Base-by-base conservation (phyloP, 306 rosid species). In the Lagenaria siceraria region DNA sequence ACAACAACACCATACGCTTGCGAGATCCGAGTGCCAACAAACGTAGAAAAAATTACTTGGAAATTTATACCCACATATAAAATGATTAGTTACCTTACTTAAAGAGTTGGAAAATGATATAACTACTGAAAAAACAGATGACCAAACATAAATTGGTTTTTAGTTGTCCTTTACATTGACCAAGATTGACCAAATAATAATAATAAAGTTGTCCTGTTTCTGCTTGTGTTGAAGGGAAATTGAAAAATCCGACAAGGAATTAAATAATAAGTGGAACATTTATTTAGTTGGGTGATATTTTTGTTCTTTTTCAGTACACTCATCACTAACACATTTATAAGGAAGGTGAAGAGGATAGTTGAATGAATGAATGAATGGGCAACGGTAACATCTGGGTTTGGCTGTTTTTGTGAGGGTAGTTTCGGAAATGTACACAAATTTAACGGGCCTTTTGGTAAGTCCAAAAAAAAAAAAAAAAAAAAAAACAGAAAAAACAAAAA, bases 321-420 rank as follows among this genome's bases (percentile, higher is more conserved):
- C 15, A 6, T 64, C 4, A 31, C 49, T 19, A 14, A 43, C 2
- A 53, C 65, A 52, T 54, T 74, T 31, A 71, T 73, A 73, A 51
- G 77, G 77, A 25, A 73, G 43, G 61, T 18, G 42, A 36, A 52
- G 35, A 4, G 29, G 11, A 54, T 4, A 48, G 75, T 79, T 13
- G 60, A 8, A 5, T 40, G 43, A 40, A 5, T 40, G 43, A 40
- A 40, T 8, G 9, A 49, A 83, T 78, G 60, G 84, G 84, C 96
- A 95, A 95, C 98, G 99, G 99, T 95, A 85, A 95, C 86, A 87
- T 87, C 19, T 77, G 81, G 55, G 93, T 87, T 89, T 89, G 88
- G 90, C 85, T 84, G 93, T 89, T 90, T 90, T 87, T 85, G 81
- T 75, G 85, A 84, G 99, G 97, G 91, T 42, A 62, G 49, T 79